Percentiles rank a stretch among this genome's conserved stretches.
phyloP scores from a whole-genome alignment of 2,329 filamentous ascomycete species.

The Colletotrichum liriopes region DNA sequence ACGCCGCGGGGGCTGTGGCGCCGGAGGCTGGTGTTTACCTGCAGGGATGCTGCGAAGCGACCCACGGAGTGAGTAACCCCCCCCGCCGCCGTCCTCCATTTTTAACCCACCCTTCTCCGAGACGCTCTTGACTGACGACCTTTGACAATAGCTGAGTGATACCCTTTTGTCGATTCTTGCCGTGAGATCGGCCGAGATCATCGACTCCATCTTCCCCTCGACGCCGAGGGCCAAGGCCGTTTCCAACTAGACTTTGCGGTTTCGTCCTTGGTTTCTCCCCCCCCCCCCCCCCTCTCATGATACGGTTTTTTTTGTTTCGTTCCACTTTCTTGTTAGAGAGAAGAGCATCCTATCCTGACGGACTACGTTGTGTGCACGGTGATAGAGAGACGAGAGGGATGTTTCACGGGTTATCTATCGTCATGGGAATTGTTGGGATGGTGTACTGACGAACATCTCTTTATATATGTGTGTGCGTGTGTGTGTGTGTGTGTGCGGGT shows the following conservation, averaged over 20 bases:
- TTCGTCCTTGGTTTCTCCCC: not conserved
- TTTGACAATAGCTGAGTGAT: conserved; percentile 76
- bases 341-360: not conserved
- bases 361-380: not conserved
- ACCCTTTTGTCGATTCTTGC: conserved; percentile 85
- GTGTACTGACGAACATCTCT: conserved; percentile 24
- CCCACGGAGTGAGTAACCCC: conserved; percentile 83
- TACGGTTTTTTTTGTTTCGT: not conserved
- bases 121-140: conserved; percentile 44
- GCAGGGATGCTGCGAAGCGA: conserved; percentile 93
- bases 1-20: conserved; percentile 78
- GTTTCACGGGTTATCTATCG: conserved; percentile 12
- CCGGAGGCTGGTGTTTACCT: conserved; percentile 87
- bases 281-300: not conserved
- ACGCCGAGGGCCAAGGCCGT: conserved; percentile 32
- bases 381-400: conserved; percentile 2
- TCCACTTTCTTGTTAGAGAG: conserved; percentile 20
- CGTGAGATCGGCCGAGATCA: conserved; percentile 83
- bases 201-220: conserved; percentile 77
- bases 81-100: conserved; percentile 2
- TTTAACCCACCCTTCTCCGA: conserved; percentile 13
- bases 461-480: conserved; percentile 3
- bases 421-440: conserved; percentile 9
- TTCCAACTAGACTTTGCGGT: conserved; percentile 27
- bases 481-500: conserved; percentile 12